A percentile compares a stretch with the other conserved stretches of the same genome.
phyloP scores from a whole-genome alignment of 225 moss, liverwort and hornwort genomes.

The Marchantia paleacea region DNA sequence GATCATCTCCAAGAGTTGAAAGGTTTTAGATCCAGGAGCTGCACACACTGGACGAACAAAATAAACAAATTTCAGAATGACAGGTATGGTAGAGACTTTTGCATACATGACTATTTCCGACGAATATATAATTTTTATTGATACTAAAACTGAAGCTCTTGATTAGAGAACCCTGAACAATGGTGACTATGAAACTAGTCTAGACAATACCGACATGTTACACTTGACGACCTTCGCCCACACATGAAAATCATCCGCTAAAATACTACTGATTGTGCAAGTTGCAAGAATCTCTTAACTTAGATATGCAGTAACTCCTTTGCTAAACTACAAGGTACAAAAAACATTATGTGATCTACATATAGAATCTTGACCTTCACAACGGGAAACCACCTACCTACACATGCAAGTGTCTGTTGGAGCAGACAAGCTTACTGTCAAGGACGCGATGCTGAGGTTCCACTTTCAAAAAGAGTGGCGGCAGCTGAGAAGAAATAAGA shows the following conservation, averaged over 20 bases:
- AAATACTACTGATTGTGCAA: no score
- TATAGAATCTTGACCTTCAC: not conserved
- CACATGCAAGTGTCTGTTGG: constrained; percentile 41
- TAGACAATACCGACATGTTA: no score
- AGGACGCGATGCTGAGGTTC: constrained; percentile 85
- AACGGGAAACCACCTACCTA: constrained; percentile 37
- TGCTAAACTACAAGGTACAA: not conserved
- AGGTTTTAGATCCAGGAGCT: constrained; percentile 94
- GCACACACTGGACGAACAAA: constrained; percentile 70
- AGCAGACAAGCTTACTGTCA: constrained; percentile 68
- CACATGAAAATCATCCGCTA: no score
- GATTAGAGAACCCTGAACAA: no score
- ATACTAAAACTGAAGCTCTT: no score
- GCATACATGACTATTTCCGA: no score
- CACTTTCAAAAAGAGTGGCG: constrained; percentile 80
- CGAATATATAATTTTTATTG: no score
- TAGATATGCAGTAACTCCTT: not conserved
- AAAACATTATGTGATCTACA: not conserved
- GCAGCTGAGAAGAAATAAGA: constrained; percentile 53
- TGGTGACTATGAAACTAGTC: no score
- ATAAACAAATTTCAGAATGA: not conserved
- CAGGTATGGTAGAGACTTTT: no score
- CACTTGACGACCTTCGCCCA: no score
- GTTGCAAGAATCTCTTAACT: not conserved
- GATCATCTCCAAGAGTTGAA: constrained; percentile 88